A percentile compares a stretch with the other conserved stretches of the same genome.
These are phyloP conservation scores for Pseudoturritis turrita DNA, from an alignment of 345 rosid species.

Conservation along the genomic window DNA sequence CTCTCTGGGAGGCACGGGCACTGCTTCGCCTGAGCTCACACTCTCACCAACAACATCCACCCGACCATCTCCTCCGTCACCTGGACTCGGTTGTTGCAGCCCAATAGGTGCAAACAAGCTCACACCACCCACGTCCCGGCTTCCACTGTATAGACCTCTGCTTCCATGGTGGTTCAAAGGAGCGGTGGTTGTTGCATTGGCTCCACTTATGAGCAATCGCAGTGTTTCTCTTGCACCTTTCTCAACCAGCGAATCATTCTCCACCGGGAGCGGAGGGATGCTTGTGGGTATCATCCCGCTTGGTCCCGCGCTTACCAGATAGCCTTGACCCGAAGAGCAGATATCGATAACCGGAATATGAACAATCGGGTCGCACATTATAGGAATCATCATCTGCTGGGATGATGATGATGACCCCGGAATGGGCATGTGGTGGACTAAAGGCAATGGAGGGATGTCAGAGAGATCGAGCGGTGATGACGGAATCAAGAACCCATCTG, in stretches of 20 bases:
- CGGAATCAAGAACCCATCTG: slow-evolving; percentile 51
- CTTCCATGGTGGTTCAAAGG: slow-evolving; percentile 54
- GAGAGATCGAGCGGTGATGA: slow-evolving; percentile 49
- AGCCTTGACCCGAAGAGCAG: slow-evolving; percentile 94
- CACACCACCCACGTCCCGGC: slow-evolving; percentile 43
- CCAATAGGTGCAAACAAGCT: slow-evolving; percentile 44
- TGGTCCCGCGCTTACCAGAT: slow-evolving; percentile 85
- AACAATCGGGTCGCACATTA: slow-evolving; percentile 91
- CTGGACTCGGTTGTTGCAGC: slow-evolving; percentile 15
- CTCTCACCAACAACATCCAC: neutral
- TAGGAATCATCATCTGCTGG: slow-evolving; percentile 69
- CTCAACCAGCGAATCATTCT: slow-evolving; percentile 61
- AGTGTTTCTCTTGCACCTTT: slow-evolving; percentile 95
- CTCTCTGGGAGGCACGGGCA: slow-evolving; percentile 17
- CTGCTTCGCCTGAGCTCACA: slow-evolving; percentile 30
- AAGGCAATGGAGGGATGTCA: slow-evolving; percentile 54
- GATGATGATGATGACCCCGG: slow-evolving; percentile 36
- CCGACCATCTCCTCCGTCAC: slow-evolving; percentile 14
- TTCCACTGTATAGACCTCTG: slow-evolving; percentile 62
- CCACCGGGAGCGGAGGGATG: slow-evolving; percentile 55
- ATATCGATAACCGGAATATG: slow-evolving; percentile 86
- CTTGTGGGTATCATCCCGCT: slow-evolving; percentile 45
- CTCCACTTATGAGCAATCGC: slow-evolving; percentile 66
- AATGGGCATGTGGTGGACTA: slow-evolving; percentile 47
- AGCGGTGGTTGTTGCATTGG: slow-evolving; percentile 35